Evolutionary conservation across 2,329 filamentous ascomycete genomes (phyloP).

Genomic region (Zasmidium angulare): DNA sequence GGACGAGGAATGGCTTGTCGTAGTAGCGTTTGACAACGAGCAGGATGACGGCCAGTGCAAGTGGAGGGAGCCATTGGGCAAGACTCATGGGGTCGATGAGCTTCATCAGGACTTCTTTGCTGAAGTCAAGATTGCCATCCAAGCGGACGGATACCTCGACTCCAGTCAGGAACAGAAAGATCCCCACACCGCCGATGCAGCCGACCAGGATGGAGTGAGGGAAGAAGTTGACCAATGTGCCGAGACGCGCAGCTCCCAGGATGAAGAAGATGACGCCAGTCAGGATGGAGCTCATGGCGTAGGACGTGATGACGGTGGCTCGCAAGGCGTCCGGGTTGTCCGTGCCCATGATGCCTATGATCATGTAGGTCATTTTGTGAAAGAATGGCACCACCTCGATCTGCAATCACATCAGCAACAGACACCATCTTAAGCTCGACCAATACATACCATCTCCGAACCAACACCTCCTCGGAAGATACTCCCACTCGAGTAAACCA

Average conservation of each 20-base stretch:
- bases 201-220: conserved; percentile 94
- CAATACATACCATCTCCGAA: conserved; percentile 72
- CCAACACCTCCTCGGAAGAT: conserved; percentile 89
- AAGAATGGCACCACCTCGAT: conserved; percentile 99
- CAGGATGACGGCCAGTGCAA: conserved; percentile 72
- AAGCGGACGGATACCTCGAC: conserved; percentile 90
- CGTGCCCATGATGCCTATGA: conserved; percentile 73
- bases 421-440: conserved; percentile 22
- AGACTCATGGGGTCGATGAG: conserved; percentile 73
- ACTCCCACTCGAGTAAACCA: conserved; percentile 86
- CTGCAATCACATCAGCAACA: conserved; percentile 39
- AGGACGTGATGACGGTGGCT: conserved; percentile 90
- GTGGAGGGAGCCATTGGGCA: conserved; percentile 77
- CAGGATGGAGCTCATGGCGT: conserved; percentile 83
- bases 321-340: conserved; percentile 82
- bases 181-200: conserved; percentile 95
- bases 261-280: conserved; percentile 90
- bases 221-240: conserved; percentile 94
- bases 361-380: conserved; percentile 94
- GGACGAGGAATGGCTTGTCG: conserved; percentile 80
- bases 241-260: conserved; percentile 83
- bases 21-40: conserved; percentile 74
- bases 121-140: conserved; percentile 80
- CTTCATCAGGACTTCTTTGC: conserved; percentile 71
- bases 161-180: conserved; percentile 88